Percentiles rank a stretch among this genome's conserved stretches.
phyloP scores from a whole-genome alignment of 75 land plant genomes.

The Isoetes taiwanensis region DNA sequence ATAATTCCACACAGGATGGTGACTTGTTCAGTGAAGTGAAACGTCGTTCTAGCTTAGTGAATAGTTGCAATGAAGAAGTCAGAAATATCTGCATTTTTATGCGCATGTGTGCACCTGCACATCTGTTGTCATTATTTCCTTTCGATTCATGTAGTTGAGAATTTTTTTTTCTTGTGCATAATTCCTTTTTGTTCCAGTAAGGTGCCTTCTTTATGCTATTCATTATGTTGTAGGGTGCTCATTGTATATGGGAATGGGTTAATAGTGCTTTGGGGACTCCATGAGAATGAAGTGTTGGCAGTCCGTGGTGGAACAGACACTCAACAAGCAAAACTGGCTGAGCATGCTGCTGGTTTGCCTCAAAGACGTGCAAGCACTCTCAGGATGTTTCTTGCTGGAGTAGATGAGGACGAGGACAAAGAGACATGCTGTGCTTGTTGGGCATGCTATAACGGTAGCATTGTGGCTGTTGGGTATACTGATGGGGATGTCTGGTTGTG shows the following conservation, averaged over 20 bases:
- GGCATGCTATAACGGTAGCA: constrained; percentile 39
- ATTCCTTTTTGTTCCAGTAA: constrained; percentile 7
- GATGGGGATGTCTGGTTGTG: constrained; percentile 74
- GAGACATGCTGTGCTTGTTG: constrained; percentile 68
- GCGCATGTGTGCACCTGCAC: too few species aligned
- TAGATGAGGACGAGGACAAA: constrained; percentile 35
- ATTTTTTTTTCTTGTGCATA: constrained; percentile 11
- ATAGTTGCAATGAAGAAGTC: too few species aligned
- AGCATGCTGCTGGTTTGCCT: constrained; percentile 1
- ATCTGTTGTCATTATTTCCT: too few species aligned
- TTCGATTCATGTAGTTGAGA: not conserved
- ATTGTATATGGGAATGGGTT: constrained; percentile 83
- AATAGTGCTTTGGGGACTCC: constrained; percentile 68
- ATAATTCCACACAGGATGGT: too few species aligned
- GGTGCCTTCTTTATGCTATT: not conserved
- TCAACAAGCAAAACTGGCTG: constrained; percentile 18
- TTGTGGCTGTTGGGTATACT: constrained; percentile 61
- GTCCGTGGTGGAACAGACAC: constrained; percentile 44
- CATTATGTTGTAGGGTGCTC: constrained; percentile 35
- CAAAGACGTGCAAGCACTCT: too few species aligned
- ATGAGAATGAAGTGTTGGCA: constrained; percentile 33
- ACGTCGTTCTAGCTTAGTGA: too few species aligned
- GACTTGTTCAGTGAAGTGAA: too few species aligned
- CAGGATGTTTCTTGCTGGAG: not conserved
- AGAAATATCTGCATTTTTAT: too few species aligned